phyloP scores from a whole-genome alignment of 2,329 filamentous ascomycete genomes.

The Aspergillus sp. region DNA sequence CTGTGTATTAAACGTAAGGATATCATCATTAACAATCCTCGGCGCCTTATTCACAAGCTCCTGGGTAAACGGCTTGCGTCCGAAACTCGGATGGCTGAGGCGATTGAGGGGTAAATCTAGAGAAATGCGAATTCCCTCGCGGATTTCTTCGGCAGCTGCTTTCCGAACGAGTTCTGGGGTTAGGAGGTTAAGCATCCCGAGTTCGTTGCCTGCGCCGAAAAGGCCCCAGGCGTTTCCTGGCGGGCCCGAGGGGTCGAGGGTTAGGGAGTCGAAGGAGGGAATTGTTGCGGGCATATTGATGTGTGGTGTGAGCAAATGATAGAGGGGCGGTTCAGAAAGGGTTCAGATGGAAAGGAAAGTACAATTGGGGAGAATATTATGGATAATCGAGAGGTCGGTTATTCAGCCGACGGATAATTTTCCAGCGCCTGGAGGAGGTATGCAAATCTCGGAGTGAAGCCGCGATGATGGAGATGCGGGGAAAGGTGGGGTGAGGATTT shows the following conservation, averaged over 20 bases:
- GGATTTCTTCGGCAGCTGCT: slow-evolving; percentile 53
- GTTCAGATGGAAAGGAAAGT: background rate
- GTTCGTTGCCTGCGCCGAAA: slow-evolving; percentile 56
- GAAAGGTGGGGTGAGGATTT: slow-evolving; percentile 1
- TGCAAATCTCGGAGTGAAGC: slow-evolving; percentile 2
- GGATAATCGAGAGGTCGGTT: background rate
- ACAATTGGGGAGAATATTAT: background rate
- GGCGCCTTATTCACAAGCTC: slow-evolving; percentile 58
- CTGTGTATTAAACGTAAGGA: slow-evolving; percentile 64
- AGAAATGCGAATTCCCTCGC: slow-evolving; percentile 50
- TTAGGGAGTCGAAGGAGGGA: slow-evolving; percentile 51
- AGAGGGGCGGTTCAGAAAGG: background rate
- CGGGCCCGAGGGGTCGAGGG: slow-evolving; percentile 55
- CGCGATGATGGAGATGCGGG: slow-evolving; percentile 5
- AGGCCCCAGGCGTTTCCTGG: slow-evolving; percentile 62
- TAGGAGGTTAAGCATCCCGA: slow-evolving; percentile 61
- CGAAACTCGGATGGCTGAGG: slow-evolving; percentile 58
- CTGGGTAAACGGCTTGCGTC: slow-evolving; percentile 60
- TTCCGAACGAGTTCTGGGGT: slow-evolving; percentile 50
- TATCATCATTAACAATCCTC: slow-evolving; percentile 63
- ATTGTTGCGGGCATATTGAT: slow-evolving; percentile 11
- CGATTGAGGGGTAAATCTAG: slow-evolving; percentile 66
- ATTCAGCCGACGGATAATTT: slow-evolving; percentile 13
- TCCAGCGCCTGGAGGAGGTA: background rate
- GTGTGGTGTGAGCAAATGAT: background rate